Percentiles rank a stretch among this genome's conserved stretches.
phyloP scores from a whole-genome alignment of 1,284 basidiomycete species.

The Wolfiporia cocos region DNA sequence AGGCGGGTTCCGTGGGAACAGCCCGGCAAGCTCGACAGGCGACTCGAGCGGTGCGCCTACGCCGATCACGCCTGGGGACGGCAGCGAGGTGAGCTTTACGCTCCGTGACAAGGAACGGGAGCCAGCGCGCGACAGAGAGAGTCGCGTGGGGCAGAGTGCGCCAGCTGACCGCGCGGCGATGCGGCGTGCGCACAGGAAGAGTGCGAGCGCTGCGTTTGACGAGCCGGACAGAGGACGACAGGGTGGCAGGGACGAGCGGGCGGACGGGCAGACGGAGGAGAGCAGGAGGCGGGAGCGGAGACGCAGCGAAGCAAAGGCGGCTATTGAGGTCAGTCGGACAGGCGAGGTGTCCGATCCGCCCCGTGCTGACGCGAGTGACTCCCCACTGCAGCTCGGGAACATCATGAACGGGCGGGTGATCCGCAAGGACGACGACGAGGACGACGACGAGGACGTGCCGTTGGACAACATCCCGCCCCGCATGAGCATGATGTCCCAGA shows the following conservation, averaged over 20 bases:
- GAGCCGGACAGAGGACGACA: constrained; percentile 15
- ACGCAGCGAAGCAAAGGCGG: constrained; percentile 68
- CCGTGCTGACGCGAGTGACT: not conserved
- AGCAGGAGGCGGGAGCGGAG: constrained; percentile 58
- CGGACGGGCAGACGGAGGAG: constrained; percentile 37
- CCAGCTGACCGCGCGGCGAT: constrained; percentile 5
- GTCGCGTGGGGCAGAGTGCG: constrained; percentile 2
- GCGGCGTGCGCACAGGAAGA: constrained; percentile 33
- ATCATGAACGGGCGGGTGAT: constrained; percentile 70
- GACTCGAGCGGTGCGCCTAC: constrained; percentile 68
- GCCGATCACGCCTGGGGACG: constrained; percentile 69
- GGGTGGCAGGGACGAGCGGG: constrained; percentile 25
- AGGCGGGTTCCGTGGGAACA: constrained; percentile 38
- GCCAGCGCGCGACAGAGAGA: constrained; percentile 9
- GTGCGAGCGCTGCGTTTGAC: constrained; percentile 57
- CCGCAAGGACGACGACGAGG: constrained; percentile 54
- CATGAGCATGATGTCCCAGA: constrained; percentile 42
- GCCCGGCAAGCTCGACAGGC: constrained; percentile 74
- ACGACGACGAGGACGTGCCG: constrained; percentile 44
- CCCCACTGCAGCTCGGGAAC: constrained; percentile 58
- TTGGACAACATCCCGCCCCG: constrained; percentile 28
- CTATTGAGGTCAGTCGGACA: constrained; percentile 58
- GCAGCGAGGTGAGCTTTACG: constrained; percentile 53
- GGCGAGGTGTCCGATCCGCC: not conserved
- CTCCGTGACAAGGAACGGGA: constrained; percentile 7